A percentile compares a stretch with the other conserved stretches of the same genome.
Evolutionary conservation across 306 rosid species (phyloP).

Genomic region (Psophocarpus tetragonolobus): DNA sequence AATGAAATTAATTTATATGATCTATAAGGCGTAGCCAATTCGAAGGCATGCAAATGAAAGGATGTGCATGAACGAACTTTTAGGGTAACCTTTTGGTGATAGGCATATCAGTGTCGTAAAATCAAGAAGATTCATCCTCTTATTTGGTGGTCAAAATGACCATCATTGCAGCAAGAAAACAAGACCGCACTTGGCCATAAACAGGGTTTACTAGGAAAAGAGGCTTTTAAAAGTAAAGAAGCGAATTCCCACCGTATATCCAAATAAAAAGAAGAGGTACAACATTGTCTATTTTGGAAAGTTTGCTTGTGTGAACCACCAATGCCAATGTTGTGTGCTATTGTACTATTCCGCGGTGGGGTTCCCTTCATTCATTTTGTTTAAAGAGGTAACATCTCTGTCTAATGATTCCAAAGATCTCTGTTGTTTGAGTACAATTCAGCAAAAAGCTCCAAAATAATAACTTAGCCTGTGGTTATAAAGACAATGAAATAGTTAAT

Average conservation of each 20-base stretch:
- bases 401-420: conserved; percentile 51
- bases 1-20: not conserved
- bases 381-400: conserved; percentile 30
- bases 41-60: conserved; percentile 11
- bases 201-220: conserved; percentile 24
- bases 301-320: not conserved
- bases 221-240: not conserved
- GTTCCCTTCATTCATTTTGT: conserved; percentile 24
- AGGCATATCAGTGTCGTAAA: conserved; percentile 6
- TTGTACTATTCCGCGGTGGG: conserved; percentile 20
- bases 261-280: conserved; percentile 28
- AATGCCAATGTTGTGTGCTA: conserved; percentile 13
- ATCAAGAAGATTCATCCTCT: conserved; percentile 20
- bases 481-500: too few species aligned
- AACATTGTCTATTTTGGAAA: conserved; percentile 27
- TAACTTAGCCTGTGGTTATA: not conserved
- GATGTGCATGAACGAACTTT: conserved; percentile 23
- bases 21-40: not conserved
- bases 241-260: conserved; percentile 20
- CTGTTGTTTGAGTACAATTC: conserved; percentile 40
- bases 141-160: conserved; percentile 24
- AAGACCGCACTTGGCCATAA: conserved; percentile 31
- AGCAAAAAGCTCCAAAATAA: conserved; percentile 37
- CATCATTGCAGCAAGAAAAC: conserved; percentile 35
- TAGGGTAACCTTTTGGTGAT: conserved; percentile 12